phyloP scores from a whole-genome alignment of 2,329 filamentous ascomycete genomes.

The Cryphonectria naterciae region DNA sequence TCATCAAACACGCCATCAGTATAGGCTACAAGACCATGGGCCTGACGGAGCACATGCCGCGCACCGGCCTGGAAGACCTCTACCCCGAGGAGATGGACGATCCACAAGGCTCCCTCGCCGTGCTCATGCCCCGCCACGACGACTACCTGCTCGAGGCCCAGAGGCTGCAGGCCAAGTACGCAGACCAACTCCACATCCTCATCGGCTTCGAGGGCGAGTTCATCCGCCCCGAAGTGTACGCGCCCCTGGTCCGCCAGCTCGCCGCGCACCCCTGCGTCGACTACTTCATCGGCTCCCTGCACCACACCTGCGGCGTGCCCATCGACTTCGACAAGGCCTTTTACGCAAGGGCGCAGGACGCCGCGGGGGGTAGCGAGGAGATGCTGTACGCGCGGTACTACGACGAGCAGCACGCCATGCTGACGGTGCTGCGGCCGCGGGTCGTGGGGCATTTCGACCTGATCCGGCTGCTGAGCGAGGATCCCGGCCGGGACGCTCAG shows the following conservation, averaged over 20 bases:
- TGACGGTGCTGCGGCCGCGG: slow-evolving; percentile 69
- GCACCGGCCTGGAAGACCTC: slow-evolving; percentile 71
- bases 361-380: slow-evolving; percentile 61
- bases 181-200: slow-evolving; percentile 72
- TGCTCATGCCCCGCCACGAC: slow-evolving; percentile 61
- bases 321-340: slow-evolving; percentile 80
- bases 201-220: slow-evolving; percentile 94
- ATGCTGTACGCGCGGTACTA: slow-evolving; percentile 83
- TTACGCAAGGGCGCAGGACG: slow-evolving; percentile 62
- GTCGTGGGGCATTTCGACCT: slow-evolving; percentile 96
- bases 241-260: slow-evolving; percentile 60
- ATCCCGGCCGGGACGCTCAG: slow-evolving; percentile 65
- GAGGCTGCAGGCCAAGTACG: slow-evolving; percentile 73
- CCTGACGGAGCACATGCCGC: slow-evolving; percentile 94
- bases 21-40: slow-evolving; percentile 82
- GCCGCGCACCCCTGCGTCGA: slow-evolving; percentile 70
- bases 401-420: slow-evolving; percentile 83
- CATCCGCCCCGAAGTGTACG: slow-evolving; percentile 69
- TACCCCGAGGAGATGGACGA: slow-evolving; percentile 84
- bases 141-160: slow-evolving; percentile 77
- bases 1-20: slow-evolving; percentile 77
- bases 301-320: slow-evolving; percentile 84
- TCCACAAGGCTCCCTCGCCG: slow-evolving; percentile 51
- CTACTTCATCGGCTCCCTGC: slow-evolving; percentile 90
- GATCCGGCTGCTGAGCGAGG: slow-evolving; percentile 76